Conservation (phyloP, 768 basidiomycete species). For the Exsudoporus frostii region DNA sequence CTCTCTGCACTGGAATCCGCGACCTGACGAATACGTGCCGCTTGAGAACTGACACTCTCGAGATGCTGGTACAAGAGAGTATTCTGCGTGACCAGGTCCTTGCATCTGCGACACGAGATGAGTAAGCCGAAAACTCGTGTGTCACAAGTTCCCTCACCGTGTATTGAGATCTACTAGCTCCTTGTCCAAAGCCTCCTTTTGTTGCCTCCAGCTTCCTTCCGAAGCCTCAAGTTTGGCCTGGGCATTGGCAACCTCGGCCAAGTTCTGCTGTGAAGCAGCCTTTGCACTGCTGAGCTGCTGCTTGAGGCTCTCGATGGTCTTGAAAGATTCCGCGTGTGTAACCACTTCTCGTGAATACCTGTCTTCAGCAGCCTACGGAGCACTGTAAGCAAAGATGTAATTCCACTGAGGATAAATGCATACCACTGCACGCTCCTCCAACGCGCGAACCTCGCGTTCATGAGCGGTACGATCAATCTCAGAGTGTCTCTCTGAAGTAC, state of each 20-base stretch:
- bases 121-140: not conserved
- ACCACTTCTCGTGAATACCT: constrained; percentile 80
- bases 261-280: constrained; percentile 52
- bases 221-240: constrained; percentile 67
- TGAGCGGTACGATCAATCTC: constrained; percentile 61
- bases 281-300: constrained; percentile 56
- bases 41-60: constrained; percentile 79
- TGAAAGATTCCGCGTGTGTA: constrained; percentile 83
- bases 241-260: constrained; percentile 68
- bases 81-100: constrained; percentile 77
- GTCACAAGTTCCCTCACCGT: constrained; percentile 44
- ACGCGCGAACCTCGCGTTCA: constrained; percentile 61
- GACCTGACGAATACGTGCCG: constrained; percentile 72
- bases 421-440: constrained; percentile 71
- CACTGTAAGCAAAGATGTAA: not conserved
- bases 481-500: constrained; percentile 64
- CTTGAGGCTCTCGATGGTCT: constrained; percentile 60
- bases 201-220: constrained; percentile 77
- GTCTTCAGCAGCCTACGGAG: constrained; percentile 64
- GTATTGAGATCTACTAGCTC: constrained; percentile 69
- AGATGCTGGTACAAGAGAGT: constrained; percentile 76
- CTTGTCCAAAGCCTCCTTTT: constrained; percentile 73
- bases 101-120: constrained; percentile 43
- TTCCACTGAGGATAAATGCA: constrained; percentile 2
- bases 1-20: constrained; percentile 49